Evolutionary conservation across 164 flowering plant species (phyloP).

Genomic region (Nelumbo lutea): DNA sequence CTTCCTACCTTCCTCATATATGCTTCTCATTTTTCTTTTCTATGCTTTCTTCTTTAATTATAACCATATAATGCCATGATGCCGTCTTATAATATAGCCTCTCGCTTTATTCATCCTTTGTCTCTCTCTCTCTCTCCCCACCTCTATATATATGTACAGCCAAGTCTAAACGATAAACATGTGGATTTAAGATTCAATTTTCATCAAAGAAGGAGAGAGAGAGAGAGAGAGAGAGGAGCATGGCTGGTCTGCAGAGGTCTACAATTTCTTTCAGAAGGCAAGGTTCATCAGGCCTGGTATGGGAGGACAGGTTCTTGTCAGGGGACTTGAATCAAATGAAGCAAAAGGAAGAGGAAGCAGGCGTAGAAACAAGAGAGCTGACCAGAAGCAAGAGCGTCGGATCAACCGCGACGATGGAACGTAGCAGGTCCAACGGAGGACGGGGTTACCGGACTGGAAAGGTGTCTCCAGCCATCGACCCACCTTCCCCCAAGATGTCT

Average conservation of each 20-base stretch:
- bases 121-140: neutral
- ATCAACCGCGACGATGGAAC: conserved; percentile 11
- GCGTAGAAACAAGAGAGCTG: conserved; percentile 13
- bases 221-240: conserved; percentile 13
- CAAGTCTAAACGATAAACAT: conserved; percentile 4
- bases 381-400: conserved; percentile 17
- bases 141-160: neutral
- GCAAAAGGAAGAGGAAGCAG: conserved; percentile 6
- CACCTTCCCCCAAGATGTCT: conserved; percentile 66
- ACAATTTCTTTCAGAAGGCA: conserved; percentile 66
- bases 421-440: conserved; percentile 17
- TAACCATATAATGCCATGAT: too few species aligned
- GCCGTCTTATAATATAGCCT: too few species aligned
- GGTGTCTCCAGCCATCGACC: conserved; percentile 41
- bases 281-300: conserved; percentile 82
- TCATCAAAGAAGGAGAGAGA: conserved; percentile 6
- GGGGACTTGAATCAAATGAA: conserved; percentile 33
- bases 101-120: conserved; percentile 1
- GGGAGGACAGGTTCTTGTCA: conserved; percentile 61
- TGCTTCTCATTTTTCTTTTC: too few species aligned
- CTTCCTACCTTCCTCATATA: too few species aligned
- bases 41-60: too few species aligned
- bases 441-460: conserved; percentile 26
- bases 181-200: conserved; percentile 7
- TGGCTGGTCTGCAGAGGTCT: conserved; percentile 67